Percentiles rank a stretch among this genome's conserved stretches.
Conservation (phyloP, 2,329 filamentous ascomycete species). For the Delphinella strobiligena region DNA sequence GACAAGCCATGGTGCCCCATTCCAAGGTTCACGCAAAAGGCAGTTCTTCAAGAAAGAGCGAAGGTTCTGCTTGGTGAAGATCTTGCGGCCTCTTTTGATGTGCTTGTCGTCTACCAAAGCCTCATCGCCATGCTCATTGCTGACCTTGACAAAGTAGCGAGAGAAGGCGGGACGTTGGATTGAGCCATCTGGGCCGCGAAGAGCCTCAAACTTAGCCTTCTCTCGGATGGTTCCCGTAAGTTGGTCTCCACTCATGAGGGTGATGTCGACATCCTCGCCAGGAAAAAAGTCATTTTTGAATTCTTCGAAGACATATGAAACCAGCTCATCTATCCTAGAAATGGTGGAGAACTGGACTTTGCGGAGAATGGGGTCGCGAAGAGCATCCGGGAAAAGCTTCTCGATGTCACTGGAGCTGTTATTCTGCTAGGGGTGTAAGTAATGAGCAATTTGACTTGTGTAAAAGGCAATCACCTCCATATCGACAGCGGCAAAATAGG, state of each 20-base stretch:
- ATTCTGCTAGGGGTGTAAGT: constrained; percentile 23
- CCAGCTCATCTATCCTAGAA: constrained; percentile 73
- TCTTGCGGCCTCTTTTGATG: constrained; percentile 74
- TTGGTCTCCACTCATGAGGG: constrained; percentile 55
- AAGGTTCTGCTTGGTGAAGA: constrained; percentile 89
- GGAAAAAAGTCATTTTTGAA: constrained; percentile 89
- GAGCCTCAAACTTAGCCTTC: constrained; percentile 62
- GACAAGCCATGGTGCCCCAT: constrained; percentile 91
- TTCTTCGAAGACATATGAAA: constrained; percentile 53
- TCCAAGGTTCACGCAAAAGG: constrained; percentile 84
- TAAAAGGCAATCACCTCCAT: constrained; percentile 20
- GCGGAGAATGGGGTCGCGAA: constrained; percentile 82
- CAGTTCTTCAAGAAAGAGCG: constrained; percentile 92
- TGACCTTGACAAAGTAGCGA: constrained; percentile 68
- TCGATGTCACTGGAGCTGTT: constrained; percentile 78
- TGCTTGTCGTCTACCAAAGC: constrained; percentile 70
- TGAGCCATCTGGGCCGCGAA: constrained; percentile 52
- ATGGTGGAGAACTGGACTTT: constrained; percentile 85
- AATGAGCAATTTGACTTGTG: constrained; percentile 5
- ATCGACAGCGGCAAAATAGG: constrained; percentile 75
- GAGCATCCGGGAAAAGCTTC: constrained; percentile 76
- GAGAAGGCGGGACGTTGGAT: constrained; percentile 57
- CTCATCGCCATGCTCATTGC: constrained; percentile 54
- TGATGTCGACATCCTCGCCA: constrained; percentile 68
- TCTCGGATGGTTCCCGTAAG: constrained; percentile 68